phyloP scores from a whole-genome alignment of 2,329 filamentous ascomycete species.

The Aplosporella prunicola region DNA sequence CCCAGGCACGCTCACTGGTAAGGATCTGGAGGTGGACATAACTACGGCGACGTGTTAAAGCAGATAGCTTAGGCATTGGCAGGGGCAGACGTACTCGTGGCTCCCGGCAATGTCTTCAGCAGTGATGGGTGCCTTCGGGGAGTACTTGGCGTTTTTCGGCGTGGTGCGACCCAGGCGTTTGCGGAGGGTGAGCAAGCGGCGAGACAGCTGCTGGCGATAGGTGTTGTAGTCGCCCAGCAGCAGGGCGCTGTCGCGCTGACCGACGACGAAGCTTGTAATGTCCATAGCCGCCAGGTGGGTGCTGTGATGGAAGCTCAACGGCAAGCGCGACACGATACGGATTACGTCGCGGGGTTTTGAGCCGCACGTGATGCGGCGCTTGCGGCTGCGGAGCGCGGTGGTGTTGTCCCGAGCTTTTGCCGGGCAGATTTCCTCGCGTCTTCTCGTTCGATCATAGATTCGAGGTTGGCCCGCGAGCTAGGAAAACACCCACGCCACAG shows the following conservation, averaged over 20 bases:
- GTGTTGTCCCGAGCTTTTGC: too few species aligned
- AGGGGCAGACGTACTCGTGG: constrained; percentile 53
- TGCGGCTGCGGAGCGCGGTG: too few species aligned
- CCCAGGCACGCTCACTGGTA: constrained; percentile 84
- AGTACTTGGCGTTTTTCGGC: constrained; percentile 78
- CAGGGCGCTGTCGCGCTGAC: constrained; percentile 71
- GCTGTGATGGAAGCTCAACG: too few species aligned
- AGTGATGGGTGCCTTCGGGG: constrained; percentile 59
- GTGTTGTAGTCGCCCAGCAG: constrained; percentile 81
- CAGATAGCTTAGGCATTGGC: not conserved
- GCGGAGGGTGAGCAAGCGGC: constrained; percentile 71
- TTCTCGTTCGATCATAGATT: too few species aligned
- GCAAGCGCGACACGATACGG: too few species aligned
- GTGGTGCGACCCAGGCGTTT: constrained; percentile 79
- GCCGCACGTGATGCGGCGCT: too few species aligned
- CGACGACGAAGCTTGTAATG: constrained; percentile 75
- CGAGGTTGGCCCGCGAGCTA: too few species aligned
- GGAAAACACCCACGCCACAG: too few species aligned
- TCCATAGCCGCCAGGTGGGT: constrained; percentile 56
- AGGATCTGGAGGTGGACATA: constrained; percentile 72
- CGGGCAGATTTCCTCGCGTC: too few species aligned
- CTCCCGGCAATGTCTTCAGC: constrained; percentile 65
- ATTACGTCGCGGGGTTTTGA: too few species aligned
- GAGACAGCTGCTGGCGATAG: constrained; percentile 71
- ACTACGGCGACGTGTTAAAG: constrained; percentile 35